Percentiles rank a stretch among this genome's conserved stretches.
Evolutionary conservation across 2,329 filamentous ascomycete genomes (phyloP).

Genomic region (Talaromyces sp.): DNA sequence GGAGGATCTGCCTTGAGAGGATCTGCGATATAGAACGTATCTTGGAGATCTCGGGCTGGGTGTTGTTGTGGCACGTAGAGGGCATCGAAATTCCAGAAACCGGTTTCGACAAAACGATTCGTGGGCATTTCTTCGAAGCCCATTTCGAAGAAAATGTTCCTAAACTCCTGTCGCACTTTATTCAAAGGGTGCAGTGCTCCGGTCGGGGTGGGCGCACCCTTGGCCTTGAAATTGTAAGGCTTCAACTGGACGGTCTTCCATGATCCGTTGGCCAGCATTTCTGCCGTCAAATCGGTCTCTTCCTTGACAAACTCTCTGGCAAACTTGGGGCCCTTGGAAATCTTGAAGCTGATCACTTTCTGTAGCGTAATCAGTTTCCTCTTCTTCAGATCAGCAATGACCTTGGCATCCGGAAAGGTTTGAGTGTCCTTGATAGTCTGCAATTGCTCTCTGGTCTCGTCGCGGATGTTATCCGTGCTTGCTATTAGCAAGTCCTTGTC

Average conservation of each 20-base stretch:
- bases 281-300: constrained; percentile 88
- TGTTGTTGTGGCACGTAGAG: constrained; percentile 98
- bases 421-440: constrained; percentile 65
- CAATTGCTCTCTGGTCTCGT: constrained; percentile 72
- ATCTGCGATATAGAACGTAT: constrained; percentile 97
- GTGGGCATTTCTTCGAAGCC: constrained; percentile 98
- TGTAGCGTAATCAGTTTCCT: constrained; percentile 79
- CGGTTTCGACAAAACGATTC: constrained; percentile 86
- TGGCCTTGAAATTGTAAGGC: constrained; percentile 71
- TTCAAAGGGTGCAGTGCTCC: constrained; percentile 61
- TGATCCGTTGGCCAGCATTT: constrained; percentile 79
- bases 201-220: constrained; percentile 47
- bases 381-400: constrained; percentile 78
- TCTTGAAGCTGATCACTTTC: constrained; percentile 79
- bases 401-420: constrained; percentile 67
- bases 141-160: constrained; percentile 98
- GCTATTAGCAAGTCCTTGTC: constrained; percentile 52
- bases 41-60: constrained; percentile 92
- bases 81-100: constrained; percentile 98
- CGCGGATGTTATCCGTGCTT: constrained; percentile 66
- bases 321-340: constrained; percentile 81
- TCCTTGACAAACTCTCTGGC: constrained; percentile 84
- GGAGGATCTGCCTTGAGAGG: constrained; percentile 68
- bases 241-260: constrained; percentile 94
- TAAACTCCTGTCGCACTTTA: constrained; percentile 93